A percentile compares a stretch with the other conserved stretches of the same genome.
Conservation (phyloP, 768 basidiomycete species). For the Cubamyces lactineus region DNA sequence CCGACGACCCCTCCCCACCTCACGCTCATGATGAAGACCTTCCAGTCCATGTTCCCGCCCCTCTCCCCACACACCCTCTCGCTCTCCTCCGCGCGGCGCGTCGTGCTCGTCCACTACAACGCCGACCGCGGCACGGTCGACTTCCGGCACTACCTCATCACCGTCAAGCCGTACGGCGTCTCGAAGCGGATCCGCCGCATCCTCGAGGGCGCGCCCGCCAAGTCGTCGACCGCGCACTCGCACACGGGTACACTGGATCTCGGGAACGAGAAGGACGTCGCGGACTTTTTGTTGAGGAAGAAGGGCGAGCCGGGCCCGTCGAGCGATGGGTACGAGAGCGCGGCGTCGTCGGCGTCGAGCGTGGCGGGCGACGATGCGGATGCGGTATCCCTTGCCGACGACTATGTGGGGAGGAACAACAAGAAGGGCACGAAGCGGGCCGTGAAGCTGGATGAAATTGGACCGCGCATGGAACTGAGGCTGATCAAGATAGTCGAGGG, state of each 20-base stretch:
- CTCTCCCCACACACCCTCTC: conserved; percentile 80
- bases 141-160: conserved; percentile 93
- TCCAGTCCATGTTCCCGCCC: conserved; percentile 95
- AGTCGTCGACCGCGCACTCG: conserved; percentile 37
- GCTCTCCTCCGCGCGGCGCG: conserved; percentile 88
- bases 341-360: conserved; percentile 80
- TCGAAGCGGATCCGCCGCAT: conserved; percentile 89
- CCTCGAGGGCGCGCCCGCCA: conserved; percentile 61
- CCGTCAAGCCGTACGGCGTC: conserved; percentile 92
- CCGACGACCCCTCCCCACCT: conserved; percentile 82
- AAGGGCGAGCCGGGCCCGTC: conserved; percentile 59
- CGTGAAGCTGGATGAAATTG: conserved; percentile 90
- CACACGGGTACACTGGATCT: conserved; percentile 67
- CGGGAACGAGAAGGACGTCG: conserved; percentile 89
- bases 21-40: conserved; percentile 90
- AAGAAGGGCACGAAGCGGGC: conserved; percentile 90
- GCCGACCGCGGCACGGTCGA: conserved; percentile 84
- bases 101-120: conserved; percentile 93
- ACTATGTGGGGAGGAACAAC: conserved; percentile 96
- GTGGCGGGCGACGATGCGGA: conserved; percentile 83
- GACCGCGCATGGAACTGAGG: conserved; percentile 91
- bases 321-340: conserved; percentile 75
- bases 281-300: conserved; percentile 87
- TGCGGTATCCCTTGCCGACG: conserved; percentile 83
- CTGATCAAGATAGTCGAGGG: conserved; percentile 96